These are phyloP conservation scores for Entonaema liquescens DNA, from an alignment of 495 filamentous ascomycete species.

Conservation along the genomic window DNA sequence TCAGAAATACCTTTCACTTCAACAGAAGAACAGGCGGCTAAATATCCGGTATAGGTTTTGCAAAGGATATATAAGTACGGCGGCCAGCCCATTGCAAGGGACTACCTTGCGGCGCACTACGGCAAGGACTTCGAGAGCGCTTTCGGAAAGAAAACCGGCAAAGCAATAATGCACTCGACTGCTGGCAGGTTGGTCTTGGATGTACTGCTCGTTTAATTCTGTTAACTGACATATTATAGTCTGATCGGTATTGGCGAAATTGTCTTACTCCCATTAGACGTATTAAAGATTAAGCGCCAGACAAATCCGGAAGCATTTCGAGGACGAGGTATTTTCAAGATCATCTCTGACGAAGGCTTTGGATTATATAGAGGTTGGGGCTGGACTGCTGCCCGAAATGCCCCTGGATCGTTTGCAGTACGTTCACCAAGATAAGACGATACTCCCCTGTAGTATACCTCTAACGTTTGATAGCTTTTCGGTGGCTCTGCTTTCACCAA, in stretches of 20 bases:
- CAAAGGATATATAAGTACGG: constrained; percentile 99
- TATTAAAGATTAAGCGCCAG: constrained; percentile 99
- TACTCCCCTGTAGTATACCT: neutral
- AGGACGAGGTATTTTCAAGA: constrained; percentile 87
- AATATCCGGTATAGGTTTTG: constrained; percentile 63
- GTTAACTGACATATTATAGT: constrained; percentile 54
- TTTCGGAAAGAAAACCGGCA: constrained; percentile 96
- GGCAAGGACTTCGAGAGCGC: constrained; percentile 82
- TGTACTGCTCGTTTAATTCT: neutral
- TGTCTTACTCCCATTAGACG: constrained; percentile 91
- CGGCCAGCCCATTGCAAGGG: constrained; percentile 93
- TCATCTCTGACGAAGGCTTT: constrained; percentile 93
- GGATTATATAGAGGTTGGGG: constrained; percentile 95
- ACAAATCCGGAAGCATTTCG: constrained; percentile 99
- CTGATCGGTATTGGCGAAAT: constrained; percentile 98
- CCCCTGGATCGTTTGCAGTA: constrained; percentile 96
- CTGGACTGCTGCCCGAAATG: constrained; percentile 98
- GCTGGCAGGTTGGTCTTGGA: constrained; percentile 75
- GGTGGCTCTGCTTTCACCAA: constrained; percentile 98
- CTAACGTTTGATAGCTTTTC: constrained; percentile 73
- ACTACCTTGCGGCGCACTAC: constrained; percentile 86
- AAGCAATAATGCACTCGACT: constrained; percentile 97
- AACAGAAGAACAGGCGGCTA: constrained; percentile 1
- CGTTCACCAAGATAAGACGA: constrained; percentile 43
- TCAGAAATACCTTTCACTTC: constrained; percentile 47